Evolutionary conservation across 2,329 filamentous ascomycete genomes (phyloP).

Genomic region (Colletotrichum incanum): DNA sequence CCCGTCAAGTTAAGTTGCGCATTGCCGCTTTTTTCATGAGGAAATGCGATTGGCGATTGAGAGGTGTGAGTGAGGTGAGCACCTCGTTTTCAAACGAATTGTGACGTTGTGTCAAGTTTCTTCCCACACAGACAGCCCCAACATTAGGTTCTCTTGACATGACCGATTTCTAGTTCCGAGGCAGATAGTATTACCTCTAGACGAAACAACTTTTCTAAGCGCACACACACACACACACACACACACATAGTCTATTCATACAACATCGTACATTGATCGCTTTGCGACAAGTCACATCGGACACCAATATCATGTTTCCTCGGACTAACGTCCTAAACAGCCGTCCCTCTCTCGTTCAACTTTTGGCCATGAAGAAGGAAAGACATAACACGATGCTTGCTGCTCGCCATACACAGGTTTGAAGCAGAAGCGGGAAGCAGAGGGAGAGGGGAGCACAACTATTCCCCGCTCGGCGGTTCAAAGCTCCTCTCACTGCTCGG

Average conservation of each 20-base stretch:
- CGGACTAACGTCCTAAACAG: too few relatives aligned
- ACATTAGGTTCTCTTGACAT: constrained; percentile 1
- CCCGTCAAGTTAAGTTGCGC: neutral
- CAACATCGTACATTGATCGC: neutral
- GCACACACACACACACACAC: neutral
- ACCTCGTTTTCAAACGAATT: neutral
- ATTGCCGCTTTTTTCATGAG: neutral
- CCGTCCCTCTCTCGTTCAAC: neutral
- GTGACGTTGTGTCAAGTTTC: neutral
- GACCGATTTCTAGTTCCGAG: neutral
- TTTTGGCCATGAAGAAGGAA: neutral
- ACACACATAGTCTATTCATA: neutral
- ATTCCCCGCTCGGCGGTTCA: neutral
- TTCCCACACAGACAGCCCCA: neutral
- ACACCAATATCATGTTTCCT: neutral
- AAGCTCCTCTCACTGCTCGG: constrained; percentile 5
- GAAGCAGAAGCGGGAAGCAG: neutral
- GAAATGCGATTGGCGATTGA: neutral
- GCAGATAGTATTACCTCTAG: neutral
- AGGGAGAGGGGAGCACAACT: too few relatives aligned
- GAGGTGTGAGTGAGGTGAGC: neutral
- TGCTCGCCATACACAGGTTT: neutral
- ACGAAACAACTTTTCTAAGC: neutral
- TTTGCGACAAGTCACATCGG: neutral
- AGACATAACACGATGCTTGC: neutral